Percentiles rank a stretch among this genome's conserved stretches.
phyloP scores from a whole-genome alignment of 108 stramenopile species.

The Epipyxis sp. region DNA sequence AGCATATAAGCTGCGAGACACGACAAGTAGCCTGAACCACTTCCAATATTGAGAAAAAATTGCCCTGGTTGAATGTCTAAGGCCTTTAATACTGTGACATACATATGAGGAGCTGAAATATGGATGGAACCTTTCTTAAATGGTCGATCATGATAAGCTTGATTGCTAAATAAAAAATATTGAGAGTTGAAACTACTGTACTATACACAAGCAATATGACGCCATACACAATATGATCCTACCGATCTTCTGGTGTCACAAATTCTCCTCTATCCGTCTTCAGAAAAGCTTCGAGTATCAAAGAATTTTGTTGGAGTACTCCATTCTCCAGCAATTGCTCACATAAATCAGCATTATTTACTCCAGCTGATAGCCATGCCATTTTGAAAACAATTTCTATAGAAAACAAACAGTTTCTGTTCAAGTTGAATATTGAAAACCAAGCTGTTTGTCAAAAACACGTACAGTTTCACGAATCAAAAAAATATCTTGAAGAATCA shows the following conservation, averaged over 20 bases:
- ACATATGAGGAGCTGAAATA: slow-evolving; percentile 87
- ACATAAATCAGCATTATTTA: not conserved
- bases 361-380: slow-evolving; percentile 1
- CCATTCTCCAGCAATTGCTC: not conserved
- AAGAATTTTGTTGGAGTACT: not conserved
- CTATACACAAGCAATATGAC: not conserved
- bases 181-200: not conserved
- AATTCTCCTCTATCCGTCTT: slow-evolving; percentile 2
- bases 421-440: too few species aligned
- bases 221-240: not conserved
- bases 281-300: not conserved
- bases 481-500: too few species aligned
- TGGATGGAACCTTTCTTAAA: slow-evolving; percentile 47
- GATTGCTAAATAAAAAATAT: not conserved
- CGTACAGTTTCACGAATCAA: too few species aligned
- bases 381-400: not conserved
- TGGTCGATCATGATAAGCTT: not conserved
- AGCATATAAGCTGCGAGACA: slow-evolving; percentile 71
- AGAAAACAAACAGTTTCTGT: too few species aligned
- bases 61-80: slow-evolving; percentile 65
- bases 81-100: slow-evolving; percentile 73
- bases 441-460: too few species aligned
- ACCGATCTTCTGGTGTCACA: slow-evolving; percentile 6
- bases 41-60: slow-evolving; percentile 75
- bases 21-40: slow-evolving; percentile 78